Conservation (phyloP, 495 filamentous ascomycete species). For the Hapsidospora chrysogenum region DNA sequence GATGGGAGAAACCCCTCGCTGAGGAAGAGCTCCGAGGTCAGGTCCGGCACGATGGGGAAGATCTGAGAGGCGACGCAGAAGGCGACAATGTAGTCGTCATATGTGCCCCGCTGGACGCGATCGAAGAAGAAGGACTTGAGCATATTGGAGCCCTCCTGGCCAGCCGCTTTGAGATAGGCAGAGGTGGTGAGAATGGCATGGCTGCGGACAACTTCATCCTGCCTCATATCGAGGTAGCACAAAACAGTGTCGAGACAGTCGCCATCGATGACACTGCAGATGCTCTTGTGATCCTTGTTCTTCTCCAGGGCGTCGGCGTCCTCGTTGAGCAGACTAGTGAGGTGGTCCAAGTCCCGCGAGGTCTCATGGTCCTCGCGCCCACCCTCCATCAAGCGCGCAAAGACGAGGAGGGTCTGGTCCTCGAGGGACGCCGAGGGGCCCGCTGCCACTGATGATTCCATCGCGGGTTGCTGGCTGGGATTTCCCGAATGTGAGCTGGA, state of each 20-base stretch:
- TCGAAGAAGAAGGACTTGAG: conserved; percentile 50
- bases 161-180: conserved; percentile 64
- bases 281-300: conserved; percentile 18
- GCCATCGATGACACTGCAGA: conserved; percentile 54
- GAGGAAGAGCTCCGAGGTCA: conserved; percentile 60
- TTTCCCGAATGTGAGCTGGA: not conserved
- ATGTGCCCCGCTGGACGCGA: conserved; percentile 27
- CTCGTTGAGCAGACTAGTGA: conserved; percentile 34
- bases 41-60: conserved; percentile 65
- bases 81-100: conserved; percentile 49
- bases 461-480: not conserved
- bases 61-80: conserved; percentile 78
- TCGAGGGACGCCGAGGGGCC: conserved; percentile 5
- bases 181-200: conserved; percentile 63
- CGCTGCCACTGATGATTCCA: not conserved
- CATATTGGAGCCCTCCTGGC: conserved; percentile 44
- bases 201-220: conserved; percentile 45
- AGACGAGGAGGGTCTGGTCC: conserved; percentile 33
- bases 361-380: conserved; percentile 38
- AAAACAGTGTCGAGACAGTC: conserved; percentile 70
- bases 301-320: conserved; percentile 15
- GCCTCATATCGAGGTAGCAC: conserved; percentile 58
- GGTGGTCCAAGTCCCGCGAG: conserved; percentile 23
- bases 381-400: conserved; percentile 37
- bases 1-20: conserved; percentile 63